Conservation (phyloP, 495 filamentous ascomycete genomes). For the Apiosordaria backusii region DNA sequence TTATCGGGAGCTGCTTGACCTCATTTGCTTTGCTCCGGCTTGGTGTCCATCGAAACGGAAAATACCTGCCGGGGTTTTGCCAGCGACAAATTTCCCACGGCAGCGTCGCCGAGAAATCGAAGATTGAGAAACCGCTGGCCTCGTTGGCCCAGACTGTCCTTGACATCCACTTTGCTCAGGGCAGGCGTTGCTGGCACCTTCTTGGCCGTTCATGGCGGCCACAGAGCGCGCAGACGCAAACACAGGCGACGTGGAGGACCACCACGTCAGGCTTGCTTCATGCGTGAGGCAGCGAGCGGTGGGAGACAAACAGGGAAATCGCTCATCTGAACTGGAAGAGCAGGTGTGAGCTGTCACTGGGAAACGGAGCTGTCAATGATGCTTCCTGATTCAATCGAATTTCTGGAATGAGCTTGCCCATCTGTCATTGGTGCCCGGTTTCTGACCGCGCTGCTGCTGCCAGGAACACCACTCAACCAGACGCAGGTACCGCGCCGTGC, state of each 20-base stretch:
- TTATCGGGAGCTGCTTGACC: background rate
- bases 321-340: background rate
- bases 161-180: background rate
- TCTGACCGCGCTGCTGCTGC: background rate
- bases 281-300: background rate
- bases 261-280: background rate
- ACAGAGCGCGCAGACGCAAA: background rate
- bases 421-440: constrained; percentile 13
- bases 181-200: background rate
- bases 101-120: background rate
- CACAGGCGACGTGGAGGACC: background rate
- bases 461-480: constrained; percentile 5
- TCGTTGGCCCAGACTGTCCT: constrained; percentile 2
- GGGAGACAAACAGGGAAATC: background rate
- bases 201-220: background rate
- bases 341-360: background rate
- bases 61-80: background rate
- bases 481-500: constrained; percentile 24
- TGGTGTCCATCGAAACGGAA: background rate
- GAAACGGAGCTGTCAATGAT: background rate
- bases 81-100: background rate
- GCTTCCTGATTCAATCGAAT: constrained; percentile 3
- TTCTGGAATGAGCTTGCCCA: background rate
- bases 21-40: constrained; percentile 6
- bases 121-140: background rate